Evolutionary conservation across 768 basidiomycete genomes (phyloP).

Genomic region (Amanita exitialis): DNA sequence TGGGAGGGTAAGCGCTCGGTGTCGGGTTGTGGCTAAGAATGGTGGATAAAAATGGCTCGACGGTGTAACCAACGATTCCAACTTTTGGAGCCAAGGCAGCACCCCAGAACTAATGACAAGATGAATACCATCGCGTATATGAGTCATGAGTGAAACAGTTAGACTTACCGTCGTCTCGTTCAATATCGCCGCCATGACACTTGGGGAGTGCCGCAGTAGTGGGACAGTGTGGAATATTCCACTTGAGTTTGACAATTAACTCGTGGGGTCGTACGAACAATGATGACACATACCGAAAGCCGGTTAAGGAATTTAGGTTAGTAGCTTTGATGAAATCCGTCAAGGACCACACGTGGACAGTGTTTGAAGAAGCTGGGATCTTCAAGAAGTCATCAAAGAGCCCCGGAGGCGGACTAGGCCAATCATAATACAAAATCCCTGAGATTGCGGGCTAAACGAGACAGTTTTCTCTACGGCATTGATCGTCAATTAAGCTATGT

Average conservation of each 20-base stretch:
- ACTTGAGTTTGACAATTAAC: slow-evolving; percentile 6
- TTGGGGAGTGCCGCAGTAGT: slow-evolving; percentile 18
- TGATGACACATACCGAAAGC: slow-evolving; percentile 8
- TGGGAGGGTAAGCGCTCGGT: slow-evolving; percentile 35
- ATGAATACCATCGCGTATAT: too few species aligned
- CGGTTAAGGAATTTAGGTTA: slow-evolving; percentile 17
- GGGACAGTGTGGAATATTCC: slow-evolving; percentile 25
- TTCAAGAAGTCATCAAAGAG: slow-evolving; percentile 37
- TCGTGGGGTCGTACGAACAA: slow-evolving; percentile 9
- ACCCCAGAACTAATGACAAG: not conserved
- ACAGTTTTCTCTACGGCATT: not conserved
- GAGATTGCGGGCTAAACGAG: slow-evolving; percentile 11
- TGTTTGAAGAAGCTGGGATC: slow-evolving; percentile 21
- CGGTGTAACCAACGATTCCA: slow-evolving; percentile 23
- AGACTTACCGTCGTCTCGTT: slow-evolving; percentile 24
- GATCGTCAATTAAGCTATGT: not conserved
- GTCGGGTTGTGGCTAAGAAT: slow-evolving; percentile 26
- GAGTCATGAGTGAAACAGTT: not conserved
- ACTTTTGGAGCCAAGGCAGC: not conserved
- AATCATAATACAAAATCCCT: slow-evolving; percentile 41
- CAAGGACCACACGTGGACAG: slow-evolving; percentile 24
- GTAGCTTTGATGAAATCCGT: slow-evolving; percentile 21
- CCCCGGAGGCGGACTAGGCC: slow-evolving; percentile 29
- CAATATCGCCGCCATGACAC: slow-evolving; percentile 20
- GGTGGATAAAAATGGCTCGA: slow-evolving; percentile 33